A percentile compares a stretch with the other conserved stretches of the same genome.
phyloP scores from a whole-genome alignment of 2,329 filamentous ascomycete species.

The Aspergillus sp. region DNA sequence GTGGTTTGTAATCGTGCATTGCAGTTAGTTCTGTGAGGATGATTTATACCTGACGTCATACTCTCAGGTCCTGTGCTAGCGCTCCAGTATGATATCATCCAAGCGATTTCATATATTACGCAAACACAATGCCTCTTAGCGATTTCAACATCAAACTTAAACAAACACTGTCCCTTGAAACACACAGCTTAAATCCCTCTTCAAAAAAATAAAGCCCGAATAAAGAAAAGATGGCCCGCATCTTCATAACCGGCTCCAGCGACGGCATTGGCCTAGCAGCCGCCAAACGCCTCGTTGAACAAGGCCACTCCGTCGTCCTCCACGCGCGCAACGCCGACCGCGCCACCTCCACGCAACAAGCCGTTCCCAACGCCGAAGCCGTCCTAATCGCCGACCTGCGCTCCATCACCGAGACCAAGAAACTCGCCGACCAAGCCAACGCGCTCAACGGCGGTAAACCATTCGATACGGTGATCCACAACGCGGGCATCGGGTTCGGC shows the following conservation, averaged over 20 bases:
- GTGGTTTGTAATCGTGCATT: too few species aligned
- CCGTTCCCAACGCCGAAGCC: constrained; percentile 51
- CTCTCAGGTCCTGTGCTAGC: too few species aligned
- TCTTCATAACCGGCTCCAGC: constrained; percentile 57
- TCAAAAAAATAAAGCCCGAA: too few species aligned
- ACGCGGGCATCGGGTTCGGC: constrained; percentile 53
- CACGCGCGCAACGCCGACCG: constrained; percentile 59
- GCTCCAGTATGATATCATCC: too few species aligned
- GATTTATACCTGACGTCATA: too few species aligned
- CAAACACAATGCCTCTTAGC: too few species aligned
- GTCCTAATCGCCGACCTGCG: constrained; percentile 56
- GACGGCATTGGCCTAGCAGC: constrained; percentile 57
- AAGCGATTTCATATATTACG: too few species aligned
- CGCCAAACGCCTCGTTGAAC: constrained; percentile 50
- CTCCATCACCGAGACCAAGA: constrained; percentile 51
- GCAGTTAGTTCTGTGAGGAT: too few species aligned
- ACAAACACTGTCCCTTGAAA: too few species aligned
- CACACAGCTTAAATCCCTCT: too few species aligned
- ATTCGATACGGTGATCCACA: constrained; percentile 60
- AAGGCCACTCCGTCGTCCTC: constrained; percentile 56
- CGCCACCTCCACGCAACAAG: constrained; percentile 48
- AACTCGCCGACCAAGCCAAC: constrained; percentile 53
- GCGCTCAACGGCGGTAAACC: constrained; percentile 38
- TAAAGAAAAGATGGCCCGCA: constrained; percentile 13
- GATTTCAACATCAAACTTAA: too few species aligned